Base-by-base conservation (phyloP, 345 rosid genomes). In the Camelina hispida region DNA sequence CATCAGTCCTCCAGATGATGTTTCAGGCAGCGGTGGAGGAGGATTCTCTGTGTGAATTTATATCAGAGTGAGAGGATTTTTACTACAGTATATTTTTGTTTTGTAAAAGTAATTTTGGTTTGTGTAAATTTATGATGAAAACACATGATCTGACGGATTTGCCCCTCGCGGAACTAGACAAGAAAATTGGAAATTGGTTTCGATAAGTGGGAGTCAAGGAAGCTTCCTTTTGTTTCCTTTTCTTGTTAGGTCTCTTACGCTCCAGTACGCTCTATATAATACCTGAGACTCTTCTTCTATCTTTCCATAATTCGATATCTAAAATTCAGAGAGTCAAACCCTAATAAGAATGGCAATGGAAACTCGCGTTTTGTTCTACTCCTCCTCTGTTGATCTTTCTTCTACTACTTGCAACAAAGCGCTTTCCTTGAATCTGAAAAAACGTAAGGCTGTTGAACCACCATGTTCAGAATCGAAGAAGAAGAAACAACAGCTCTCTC, bases 1-100 rank as follows among this genome's bases (percentile, higher is more conserved):
- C 1, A 79, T 93, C n/a, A 87, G 82, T 69, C 96, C 96, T 22
- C 88, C 95, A 0, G 86, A 79, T 64, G 85, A 75, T 44, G 62
- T 47, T 18, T 15, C 71, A 18, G 69, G 60, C n/a, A 4, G n/a
- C n/a, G 9, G n/a, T 57, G 79, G 78, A n/a, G 83, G 69, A n/a
- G 83, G 66, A 35, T n/a, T 78, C 48, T 62, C 66, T 1, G 79
- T 79, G 52, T 79, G 68, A 68, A 68, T 61, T 60, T 73, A 16
- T 14, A 63, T 55, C 34, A 35, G 34, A 64, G 48, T 63, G 34
- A 16, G 57, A 46, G n/a, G n/a, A 58, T 35, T 71, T 75, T 54
- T 40, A 62, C 16, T 44, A 23, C 25, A 23, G 25, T 23, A 22
- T 69, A 20, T 55, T 12, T 57, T 40, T 28, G 30, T 28, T 67